Evolutionary conservation across 306 rosid species (phyloP).

Genomic region (Casuarina cunninghamiana): DNA sequence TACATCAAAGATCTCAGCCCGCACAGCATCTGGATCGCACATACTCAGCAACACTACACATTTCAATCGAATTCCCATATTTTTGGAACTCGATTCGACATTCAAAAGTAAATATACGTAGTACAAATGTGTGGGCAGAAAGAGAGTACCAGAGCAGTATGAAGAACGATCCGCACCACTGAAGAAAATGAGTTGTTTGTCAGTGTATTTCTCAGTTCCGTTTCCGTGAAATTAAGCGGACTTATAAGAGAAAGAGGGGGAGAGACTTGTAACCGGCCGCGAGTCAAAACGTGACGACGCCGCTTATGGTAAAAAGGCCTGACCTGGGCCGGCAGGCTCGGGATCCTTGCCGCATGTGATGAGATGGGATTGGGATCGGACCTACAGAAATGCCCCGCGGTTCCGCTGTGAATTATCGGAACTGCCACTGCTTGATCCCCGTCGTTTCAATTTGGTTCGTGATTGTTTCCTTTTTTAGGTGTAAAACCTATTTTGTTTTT

Average conservation of each 20-base stretch:
- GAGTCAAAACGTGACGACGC: constrained; percentile 35
- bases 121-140: not conserved
- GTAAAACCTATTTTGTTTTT: not conserved
- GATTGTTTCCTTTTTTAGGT: not conserved
- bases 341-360: constrained; percentile 42
- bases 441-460: not conserved
- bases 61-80: constrained; percentile 19
- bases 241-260: not conserved
- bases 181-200: constrained; percentile 21
- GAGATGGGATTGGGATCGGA: too few species aligned
- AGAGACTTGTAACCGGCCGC: constrained; percentile 37
- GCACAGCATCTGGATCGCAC: constrained; percentile 27
- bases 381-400: constrained; percentile 8
- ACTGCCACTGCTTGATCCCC: constrained; percentile 10
- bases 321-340: constrained; percentile 66
- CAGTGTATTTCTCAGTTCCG: constrained; percentile 39
- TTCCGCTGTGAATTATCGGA: constrained; percentile 14
- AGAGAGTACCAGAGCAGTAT: constrained; percentile 27
- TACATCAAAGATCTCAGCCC: constrained; percentile 52
- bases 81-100: constrained; percentile 17
- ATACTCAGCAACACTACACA: not conserved
- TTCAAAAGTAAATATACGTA: constrained; percentile 1
- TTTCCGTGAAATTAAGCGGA: constrained; percentile 32
- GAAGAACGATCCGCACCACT: constrained; percentile 16
- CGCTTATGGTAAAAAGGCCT: constrained; percentile 12